Evolutionary conservation across 208 protist species (phyloP).

Genomic region (Balamuthia mandrillaris): DNA sequence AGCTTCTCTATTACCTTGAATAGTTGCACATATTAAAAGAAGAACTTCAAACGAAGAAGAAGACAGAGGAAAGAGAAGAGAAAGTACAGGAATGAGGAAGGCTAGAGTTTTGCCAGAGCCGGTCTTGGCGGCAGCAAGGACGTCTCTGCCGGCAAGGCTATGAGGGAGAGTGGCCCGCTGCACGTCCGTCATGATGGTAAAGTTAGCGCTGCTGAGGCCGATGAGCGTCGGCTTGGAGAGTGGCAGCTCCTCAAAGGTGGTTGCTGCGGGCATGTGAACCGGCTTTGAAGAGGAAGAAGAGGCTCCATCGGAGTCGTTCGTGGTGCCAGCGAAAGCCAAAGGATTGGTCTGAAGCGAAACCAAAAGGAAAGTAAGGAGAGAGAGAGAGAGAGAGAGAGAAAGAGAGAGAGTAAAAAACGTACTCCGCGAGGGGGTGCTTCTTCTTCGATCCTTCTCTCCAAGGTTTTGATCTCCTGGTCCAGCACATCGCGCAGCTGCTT

Average conservation of each 20-base stretch:
- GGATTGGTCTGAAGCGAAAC: neutral
- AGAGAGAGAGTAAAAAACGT: neutral
- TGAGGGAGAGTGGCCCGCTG: constrained; percentile 90
- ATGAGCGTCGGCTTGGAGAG: constrained; percentile 32
- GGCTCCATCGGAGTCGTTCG: neutral
- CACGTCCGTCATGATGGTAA: constrained; percentile 86
- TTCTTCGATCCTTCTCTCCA: neutral
- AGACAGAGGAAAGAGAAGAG: neutral
- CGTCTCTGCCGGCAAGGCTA: constrained; percentile 89
- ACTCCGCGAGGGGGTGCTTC: neutral
- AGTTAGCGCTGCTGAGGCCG: neutral
- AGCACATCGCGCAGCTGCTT: no score
- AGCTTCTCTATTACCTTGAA: constrained; percentile 85
- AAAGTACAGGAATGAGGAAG: constrained; percentile 90
- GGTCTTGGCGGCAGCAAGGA: constrained; percentile 97
- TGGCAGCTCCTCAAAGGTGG: constrained; percentile 31
- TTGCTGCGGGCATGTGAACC: neutral
- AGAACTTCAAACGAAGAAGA: neutral
- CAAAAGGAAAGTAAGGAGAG: neutral
- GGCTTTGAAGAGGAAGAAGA: neutral
- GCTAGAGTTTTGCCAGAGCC: constrained; percentile 97
- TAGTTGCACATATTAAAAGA: neutral
- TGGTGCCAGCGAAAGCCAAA: neutral
- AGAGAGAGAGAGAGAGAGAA: neutral
- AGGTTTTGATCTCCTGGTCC: neutral